Percentiles rank a stretch among this genome's conserved stretches.
phyloP scores from a whole-genome alignment of 164 flowering plant species.

The Magnolia changhungtana region DNA sequence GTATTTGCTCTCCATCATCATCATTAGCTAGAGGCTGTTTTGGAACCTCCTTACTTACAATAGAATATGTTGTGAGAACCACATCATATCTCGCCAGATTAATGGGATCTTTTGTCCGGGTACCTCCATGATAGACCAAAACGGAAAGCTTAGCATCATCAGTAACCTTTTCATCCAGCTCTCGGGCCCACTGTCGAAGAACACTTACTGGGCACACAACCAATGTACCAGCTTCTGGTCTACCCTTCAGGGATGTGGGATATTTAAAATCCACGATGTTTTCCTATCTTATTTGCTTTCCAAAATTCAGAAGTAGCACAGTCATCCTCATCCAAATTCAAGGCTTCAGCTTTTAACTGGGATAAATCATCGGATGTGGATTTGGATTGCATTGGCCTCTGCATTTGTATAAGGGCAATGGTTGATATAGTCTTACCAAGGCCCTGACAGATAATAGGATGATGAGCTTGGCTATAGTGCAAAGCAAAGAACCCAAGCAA shows the following conservation, averaged over 20 bases:
- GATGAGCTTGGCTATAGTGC: constrained; percentile 9
- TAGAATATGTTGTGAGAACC: too few relatives aligned
- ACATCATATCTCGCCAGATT: constrained; percentile 74
- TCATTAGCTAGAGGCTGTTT: constrained; percentile 79
- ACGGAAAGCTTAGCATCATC: constrained; percentile 71
- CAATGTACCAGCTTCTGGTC: constrained; percentile 87
- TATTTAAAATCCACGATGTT: constrained; percentile 29
- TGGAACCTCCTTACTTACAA: constrained; percentile 95
- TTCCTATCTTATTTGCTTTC: constrained; percentile 31
- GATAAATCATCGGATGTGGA: constrained; percentile 29
- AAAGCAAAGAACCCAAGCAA: constrained; percentile 3
- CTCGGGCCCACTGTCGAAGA: constrained; percentile 93
- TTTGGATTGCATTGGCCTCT: constrained; percentile 46
- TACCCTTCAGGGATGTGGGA: constrained; percentile 35
- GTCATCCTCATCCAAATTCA: constrained; percentile 85
- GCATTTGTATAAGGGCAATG: too few relatives aligned
- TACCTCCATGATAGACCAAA: constrained; percentile 83
- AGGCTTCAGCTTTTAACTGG: constrained; percentile 49
- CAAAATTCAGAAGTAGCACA: constrained; percentile 32
- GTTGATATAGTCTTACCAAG: constrained; percentile 97
- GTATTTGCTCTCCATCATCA: constrained; percentile 70
- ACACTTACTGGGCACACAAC: constrained; percentile 97
- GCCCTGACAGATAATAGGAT: constrained; percentile 58
- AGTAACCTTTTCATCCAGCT: constrained; percentile 85
- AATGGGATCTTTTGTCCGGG: constrained; percentile 71